A percentile compares a stretch with the other conserved stretches of the same genome.
Conservation (phyloP, 140 eudicot genomes). For the Anethum foeniculum region DNA sequence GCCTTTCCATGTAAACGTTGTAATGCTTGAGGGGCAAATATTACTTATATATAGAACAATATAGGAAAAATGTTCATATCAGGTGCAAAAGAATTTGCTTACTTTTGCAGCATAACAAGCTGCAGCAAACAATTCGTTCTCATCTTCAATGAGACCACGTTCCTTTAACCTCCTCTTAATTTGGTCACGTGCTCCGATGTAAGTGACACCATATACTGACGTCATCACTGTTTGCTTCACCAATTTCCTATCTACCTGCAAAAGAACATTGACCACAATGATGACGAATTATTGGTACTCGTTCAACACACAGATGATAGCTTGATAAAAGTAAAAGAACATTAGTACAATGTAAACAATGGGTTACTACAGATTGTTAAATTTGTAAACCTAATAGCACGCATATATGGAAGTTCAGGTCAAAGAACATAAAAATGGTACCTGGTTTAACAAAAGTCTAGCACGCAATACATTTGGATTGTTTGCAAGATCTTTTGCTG, state of each 20-base stretch:
- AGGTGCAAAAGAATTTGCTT: slow-evolving; percentile 12
- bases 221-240: slow-evolving; percentile 99
- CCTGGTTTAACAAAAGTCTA: slow-evolving; percentile 71
- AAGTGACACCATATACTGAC: slow-evolving; percentile 94
- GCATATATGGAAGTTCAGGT: background rate
- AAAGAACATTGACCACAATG: background rate
- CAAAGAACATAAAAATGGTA: slow-evolving; percentile 13
- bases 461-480: slow-evolving; percentile 70
- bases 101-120: slow-evolving; percentile 95
- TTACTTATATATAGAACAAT: background rate
- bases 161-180: slow-evolving; percentile 86
- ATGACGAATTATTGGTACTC: background rate
- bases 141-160: slow-evolving; percentile 77
- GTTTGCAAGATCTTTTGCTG: slow-evolving; percentile 60
- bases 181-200: slow-evolving; percentile 97
- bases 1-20: background rate
- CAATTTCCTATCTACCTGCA: slow-evolving; percentile 87
- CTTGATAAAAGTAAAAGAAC: background rate
- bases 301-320: background rate
- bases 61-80: background rate
- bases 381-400: background rate
- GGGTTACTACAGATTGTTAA: background rate
- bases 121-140: slow-evolving; percentile 57
- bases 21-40: background rate
- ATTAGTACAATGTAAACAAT: background rate